Base-by-base conservation (phyloP, 2,329 filamentous ascomycete species). In the Claviceps arundinis region DNA sequence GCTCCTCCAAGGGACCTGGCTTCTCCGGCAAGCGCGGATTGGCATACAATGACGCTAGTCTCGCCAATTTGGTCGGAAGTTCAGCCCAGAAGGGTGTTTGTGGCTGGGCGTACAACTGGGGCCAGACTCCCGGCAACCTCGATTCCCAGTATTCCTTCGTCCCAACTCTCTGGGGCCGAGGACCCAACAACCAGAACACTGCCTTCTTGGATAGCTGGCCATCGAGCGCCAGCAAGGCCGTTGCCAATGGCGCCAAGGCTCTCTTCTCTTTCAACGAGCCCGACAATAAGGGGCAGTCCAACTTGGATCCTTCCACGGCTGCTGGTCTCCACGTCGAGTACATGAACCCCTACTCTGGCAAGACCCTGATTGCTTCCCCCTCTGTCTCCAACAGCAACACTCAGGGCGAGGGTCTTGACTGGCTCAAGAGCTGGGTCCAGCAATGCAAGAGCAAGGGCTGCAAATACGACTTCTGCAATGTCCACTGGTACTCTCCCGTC, bases 211-310 rank as follows among this genome's bases (percentile, higher is more conserved):
- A 77, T 64, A 72, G 72, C 59, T 87, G 82, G 81, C 58, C 61
- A 37, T 46, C 55, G 14, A 73, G 75, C 56, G 80, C 74, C 46
- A 63, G 73, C 50, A 62, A 65, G 16, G 77, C 78, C 55, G 74
- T 85, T 55, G 59, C 65, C 49, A 63, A 64, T 13, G 83, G 82
- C 52, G 68, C 75, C 57, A 76, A 72, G 56, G 71, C 74, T 59
- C 65, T 87, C 52, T 74, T 87, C 61, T 74, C 75, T 65, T 86
- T 85, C 77, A 88, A 88, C 74, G 84, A 88, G 73, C 81, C 81
- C 46, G 84, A 88, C 65, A 74, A 75, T 56, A 58, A 59, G 13
- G 62, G 63, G n/a, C 82, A 87, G 68, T 70, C 80, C 59, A 78
- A 82, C 70, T 63, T 84, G 63, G 64, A 66, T 24, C 69, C 80